phyloP scores from a whole-genome alignment of 257 asterid species.

The Solanum bulbocastanum region DNA sequence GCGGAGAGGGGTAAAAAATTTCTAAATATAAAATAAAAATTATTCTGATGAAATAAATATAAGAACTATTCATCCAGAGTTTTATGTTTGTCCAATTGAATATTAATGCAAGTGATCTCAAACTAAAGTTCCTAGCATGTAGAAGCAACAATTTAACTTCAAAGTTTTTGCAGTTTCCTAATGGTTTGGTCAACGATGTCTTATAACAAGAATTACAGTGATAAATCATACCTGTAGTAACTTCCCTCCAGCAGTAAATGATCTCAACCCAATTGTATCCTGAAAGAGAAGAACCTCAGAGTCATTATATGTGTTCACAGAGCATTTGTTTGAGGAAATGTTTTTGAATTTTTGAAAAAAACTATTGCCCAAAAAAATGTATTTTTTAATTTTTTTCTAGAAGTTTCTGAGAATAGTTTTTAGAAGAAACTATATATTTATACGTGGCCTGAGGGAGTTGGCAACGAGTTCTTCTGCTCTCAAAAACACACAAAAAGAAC shows the following conservation, averaged over 20 bases:
- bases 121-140: neutral
- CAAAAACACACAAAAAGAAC: neutral
- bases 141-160: neutral
- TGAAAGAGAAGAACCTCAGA: slow-evolving; percentile 21
- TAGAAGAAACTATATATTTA: neutral
- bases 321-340: neutral
- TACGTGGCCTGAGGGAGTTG: neutral
- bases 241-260: slow-evolving; percentile 99
- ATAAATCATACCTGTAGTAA: slow-evolving; percentile 63
- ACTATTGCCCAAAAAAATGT: neutral
- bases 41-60: neutral
- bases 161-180: neutral
- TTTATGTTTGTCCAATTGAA: neutral
- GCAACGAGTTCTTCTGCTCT: neutral
- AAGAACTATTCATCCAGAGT: neutral
- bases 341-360: neutral
- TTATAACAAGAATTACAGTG: neutral
- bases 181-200: neutral
- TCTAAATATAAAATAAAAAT: neutral
- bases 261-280: slow-evolving; percentile 95
- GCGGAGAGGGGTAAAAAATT: neutral
- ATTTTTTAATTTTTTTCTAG: neutral
- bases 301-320: neutral
- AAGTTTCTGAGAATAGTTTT: neutral
- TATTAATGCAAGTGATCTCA: neutral